Conservation (phyloP, 169 alveolate species). For the Plasmodium yoelii region DNA sequence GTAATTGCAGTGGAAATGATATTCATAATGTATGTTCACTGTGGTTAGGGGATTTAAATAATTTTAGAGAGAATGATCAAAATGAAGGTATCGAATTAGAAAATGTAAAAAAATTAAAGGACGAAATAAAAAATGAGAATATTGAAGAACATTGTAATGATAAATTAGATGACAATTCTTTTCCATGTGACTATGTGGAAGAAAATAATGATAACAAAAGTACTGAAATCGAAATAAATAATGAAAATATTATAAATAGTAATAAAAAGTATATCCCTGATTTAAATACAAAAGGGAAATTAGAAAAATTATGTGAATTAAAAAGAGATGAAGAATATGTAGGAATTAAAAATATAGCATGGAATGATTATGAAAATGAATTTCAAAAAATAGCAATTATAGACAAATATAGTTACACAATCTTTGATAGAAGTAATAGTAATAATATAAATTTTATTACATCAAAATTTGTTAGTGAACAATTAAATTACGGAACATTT, state of each 20-base stretch:
- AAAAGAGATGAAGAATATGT: constrained; percentile 4
- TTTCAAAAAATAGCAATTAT: constrained; percentile 45
- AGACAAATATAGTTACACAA: constrained; percentile 40
- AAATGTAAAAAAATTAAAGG: background rate
- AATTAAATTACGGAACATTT: constrained; percentile 44
- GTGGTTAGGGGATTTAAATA: constrained; percentile 22
- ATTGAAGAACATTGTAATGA: background rate
- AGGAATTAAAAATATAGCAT: constrained; percentile 43
- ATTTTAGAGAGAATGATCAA: background rate
- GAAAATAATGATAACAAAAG: background rate
- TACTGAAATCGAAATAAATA: background rate
- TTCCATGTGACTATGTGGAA: background rate
- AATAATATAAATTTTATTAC: constrained; percentile 33
- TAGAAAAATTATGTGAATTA: constrained; percentile 32
- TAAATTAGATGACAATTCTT: background rate
- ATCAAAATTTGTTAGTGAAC: constrained; percentile 25
- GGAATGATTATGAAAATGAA: constrained; percentile 32
- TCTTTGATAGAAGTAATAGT: constrained; percentile 23
- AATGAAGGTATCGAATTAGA: background rate
- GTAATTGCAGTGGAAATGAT: background rate
- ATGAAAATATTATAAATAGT: background rate
- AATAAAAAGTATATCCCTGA: background rate
- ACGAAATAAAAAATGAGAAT: background rate
- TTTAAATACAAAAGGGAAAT: constrained; percentile 9
- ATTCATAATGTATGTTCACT: constrained; percentile 30